These are phyloP conservation scores for Epithele typhae DNA, from an alignment of 768 basidiomycete species.

Conservation along the genomic window DNA sequence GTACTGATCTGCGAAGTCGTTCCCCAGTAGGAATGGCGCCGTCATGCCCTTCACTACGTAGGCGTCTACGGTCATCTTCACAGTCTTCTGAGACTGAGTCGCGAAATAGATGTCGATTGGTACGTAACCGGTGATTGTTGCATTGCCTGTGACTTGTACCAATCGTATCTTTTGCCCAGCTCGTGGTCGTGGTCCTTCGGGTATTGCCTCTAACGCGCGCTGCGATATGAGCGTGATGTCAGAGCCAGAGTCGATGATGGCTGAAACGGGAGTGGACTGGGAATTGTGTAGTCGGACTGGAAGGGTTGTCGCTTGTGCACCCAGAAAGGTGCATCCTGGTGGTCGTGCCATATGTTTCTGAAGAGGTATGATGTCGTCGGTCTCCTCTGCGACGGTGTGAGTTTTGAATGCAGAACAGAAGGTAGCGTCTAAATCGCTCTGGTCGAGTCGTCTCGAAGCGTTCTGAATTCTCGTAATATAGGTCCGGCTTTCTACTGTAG, in stretches of 20 bases:
- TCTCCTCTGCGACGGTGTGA: too few relatives aligned
- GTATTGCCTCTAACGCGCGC: slow-evolving; percentile 2
- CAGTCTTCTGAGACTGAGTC: slow-evolving; percentile 17
- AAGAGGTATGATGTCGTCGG: background rate
- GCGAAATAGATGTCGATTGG: slow-evolving; percentile 23
- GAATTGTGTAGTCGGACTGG: slow-evolving; percentile 5
- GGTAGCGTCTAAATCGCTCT: too few relatives aligned
- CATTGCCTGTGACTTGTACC: slow-evolving; percentile 29
- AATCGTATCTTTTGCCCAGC: slow-evolving; percentile 28
- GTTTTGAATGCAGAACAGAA: too few relatives aligned
- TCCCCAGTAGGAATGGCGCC: slow-evolving; percentile 19
- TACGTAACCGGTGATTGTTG: slow-evolving; percentile 25
- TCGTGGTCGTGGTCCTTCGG: slow-evolving; percentile 12
- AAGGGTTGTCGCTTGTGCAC: slow-evolving; percentile 24
- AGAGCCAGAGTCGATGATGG: slow-evolving; percentile 30
- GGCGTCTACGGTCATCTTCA: slow-evolving; percentile 19
- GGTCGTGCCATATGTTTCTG: slow-evolving; percentile 4
- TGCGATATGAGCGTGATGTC: slow-evolving; percentile 34
- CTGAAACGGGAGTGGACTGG: background rate
- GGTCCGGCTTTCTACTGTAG: background rate
- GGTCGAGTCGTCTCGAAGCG: too few relatives aligned
- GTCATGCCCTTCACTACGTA: slow-evolving; percentile 22
- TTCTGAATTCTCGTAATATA: too few relatives aligned
- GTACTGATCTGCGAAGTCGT: slow-evolving; percentile 30
- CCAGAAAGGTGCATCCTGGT: slow-evolving; percentile 31